These are phyloP conservation scores for Geotrichum klebahnii DNA, from an alignment of 1,139 yeast species.

Conservation along the genomic window DNA sequence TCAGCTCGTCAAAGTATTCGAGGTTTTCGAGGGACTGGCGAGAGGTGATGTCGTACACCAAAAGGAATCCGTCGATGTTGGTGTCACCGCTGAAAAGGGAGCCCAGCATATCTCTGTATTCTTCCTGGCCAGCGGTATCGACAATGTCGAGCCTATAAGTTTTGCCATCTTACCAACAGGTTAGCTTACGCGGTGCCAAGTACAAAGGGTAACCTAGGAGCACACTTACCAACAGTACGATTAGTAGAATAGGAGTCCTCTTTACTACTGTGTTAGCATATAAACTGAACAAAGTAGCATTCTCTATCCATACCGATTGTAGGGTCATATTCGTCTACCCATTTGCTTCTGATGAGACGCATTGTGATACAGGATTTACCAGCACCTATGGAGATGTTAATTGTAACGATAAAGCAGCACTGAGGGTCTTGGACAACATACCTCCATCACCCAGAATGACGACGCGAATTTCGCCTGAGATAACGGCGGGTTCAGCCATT, in stretches of 20 bases:
- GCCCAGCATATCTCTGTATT: constrained; percentile 52
- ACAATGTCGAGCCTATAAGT: constrained; percentile 36
- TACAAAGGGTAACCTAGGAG: background rate
- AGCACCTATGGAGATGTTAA: constrained; percentile 26
- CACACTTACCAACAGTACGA: constrained; percentile 27
- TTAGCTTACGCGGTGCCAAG: background rate
- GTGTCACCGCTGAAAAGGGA: constrained; percentile 56
- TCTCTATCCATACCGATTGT: constrained; percentile 30
- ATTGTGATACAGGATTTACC: constrained; percentile 39
- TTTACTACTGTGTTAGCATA: constrained; percentile 4
- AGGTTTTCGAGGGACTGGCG: constrained; percentile 76
- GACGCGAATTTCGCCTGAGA: constrained; percentile 22
- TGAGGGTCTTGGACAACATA: constrained; percentile 20
- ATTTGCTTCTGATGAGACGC: constrained; percentile 37
- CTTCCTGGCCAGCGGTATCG: constrained; percentile 43
- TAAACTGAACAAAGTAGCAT: background rate
- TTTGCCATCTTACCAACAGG: constrained; percentile 30
- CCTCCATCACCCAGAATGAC: constrained; percentile 39
- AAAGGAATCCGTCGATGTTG: constrained; percentile 82
- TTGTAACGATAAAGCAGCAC: constrained; percentile 10
- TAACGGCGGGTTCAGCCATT: background rate
- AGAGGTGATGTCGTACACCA: constrained; percentile 84
- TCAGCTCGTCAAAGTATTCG: constrained; percentile 77
- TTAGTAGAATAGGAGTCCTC: constrained; percentile 40
- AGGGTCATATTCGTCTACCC: constrained; percentile 39